Conservation (phyloP, 2,329 filamentous ascomycete genomes). For the Verticillium alfalfae region DNA sequence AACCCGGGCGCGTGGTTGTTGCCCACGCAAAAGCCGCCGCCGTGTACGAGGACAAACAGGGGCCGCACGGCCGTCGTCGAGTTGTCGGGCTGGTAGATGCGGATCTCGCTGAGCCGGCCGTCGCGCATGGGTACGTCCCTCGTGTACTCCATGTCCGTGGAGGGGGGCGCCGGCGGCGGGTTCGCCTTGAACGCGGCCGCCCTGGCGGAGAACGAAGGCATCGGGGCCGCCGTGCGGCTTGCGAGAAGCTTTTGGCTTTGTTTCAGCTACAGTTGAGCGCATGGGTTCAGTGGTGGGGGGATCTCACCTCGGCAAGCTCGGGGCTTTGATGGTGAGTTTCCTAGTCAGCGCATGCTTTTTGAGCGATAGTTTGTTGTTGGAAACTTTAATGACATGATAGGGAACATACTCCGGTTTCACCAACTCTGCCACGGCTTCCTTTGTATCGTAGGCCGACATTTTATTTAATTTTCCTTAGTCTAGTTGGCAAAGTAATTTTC, state of each 20-base stretch:
- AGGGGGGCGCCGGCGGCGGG: neutral
- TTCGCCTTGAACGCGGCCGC: neutral
- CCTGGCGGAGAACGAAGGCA: neutral
- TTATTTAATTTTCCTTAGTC: neutral
- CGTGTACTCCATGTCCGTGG: conserved; percentile 3
- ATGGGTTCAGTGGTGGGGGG: too few relatives aligned
- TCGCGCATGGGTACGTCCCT: conserved; percentile 5
- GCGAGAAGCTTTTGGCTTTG: neutral
- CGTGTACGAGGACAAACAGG: conserved; percentile 7
- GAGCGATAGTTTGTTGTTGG: too few relatives aligned
- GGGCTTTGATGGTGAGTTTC: neutral
- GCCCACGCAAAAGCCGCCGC: conserved; percentile 8
- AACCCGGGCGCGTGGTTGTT: neutral
- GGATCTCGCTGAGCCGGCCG: neutral
- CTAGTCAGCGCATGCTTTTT: neutral
- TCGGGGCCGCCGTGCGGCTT: neutral
- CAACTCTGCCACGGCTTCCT: neutral
- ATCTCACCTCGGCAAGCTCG: conserved; percentile 1
- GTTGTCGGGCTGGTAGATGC: neutral
- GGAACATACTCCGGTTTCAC: neutral
- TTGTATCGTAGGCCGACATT: neutral
- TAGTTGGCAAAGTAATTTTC: neutral
- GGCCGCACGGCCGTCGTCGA: neutral
- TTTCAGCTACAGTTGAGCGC: neutral
- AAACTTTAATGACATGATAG: too few relatives aligned